phyloP scores from a whole-genome alignment of 768 basidiomycete genomes.

The Mycena floridula region DNA sequence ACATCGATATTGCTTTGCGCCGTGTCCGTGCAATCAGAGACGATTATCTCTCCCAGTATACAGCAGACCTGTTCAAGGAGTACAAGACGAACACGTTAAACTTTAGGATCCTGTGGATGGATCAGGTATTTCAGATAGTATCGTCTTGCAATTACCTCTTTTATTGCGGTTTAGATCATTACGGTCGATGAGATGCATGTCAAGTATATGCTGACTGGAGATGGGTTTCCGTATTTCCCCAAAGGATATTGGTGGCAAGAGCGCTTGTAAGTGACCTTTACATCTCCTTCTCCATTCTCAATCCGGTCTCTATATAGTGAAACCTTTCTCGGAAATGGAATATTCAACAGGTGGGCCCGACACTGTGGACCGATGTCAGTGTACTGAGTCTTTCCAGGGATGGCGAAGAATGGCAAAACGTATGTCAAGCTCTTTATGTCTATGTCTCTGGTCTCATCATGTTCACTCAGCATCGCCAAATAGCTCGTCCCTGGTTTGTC shows the following conservation, averaged over 20 bases:
- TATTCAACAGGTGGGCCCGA: too few relatives aligned
- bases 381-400: too few relatives aligned
- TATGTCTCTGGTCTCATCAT: background rate
- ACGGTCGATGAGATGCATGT: too few relatives aligned
- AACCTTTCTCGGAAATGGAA: conserved; percentile 38
- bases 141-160: too few relatives aligned
- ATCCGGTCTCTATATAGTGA: conserved; percentile 7
- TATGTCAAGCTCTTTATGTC: background rate
- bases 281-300: background rate
- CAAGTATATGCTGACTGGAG: too few relatives aligned
- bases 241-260: too few relatives aligned
- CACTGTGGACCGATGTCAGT: too few relatives aligned
- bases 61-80: conserved; percentile 35
- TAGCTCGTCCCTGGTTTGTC: conserved; percentile 44
- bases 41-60: conserved; percentile 32
- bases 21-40: conserved; percentile 24
- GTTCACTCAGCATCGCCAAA: conserved; percentile 32
- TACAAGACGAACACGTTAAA: conserved; percentile 41
- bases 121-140: too few relatives aligned
- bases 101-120: conserved; percentile 39
- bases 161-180: too few relatives aligned
- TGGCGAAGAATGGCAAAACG: conserved; percentile 25
- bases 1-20: conserved; percentile 37
- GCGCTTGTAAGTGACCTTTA: too few relatives aligned
- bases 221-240: too few relatives aligned